phyloP scores from a whole-genome alignment of 2,329 filamentous ascomycete genomes.

The Esteya vermicola region DNA sequence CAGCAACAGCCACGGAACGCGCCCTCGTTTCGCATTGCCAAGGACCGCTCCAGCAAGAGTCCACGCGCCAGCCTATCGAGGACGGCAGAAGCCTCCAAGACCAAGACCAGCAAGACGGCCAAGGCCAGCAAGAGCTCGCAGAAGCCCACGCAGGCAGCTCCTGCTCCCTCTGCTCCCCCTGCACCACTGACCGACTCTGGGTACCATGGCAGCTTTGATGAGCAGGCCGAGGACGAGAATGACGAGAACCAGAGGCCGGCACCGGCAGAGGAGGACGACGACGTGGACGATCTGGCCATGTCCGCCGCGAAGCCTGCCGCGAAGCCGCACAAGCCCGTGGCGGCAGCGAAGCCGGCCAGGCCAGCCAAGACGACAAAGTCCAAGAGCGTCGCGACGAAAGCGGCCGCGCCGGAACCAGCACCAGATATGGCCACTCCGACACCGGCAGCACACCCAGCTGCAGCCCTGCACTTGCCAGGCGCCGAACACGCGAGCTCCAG shows the following conservation, averaged over 20 bases:
- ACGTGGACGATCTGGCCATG: slow-evolving; percentile 8
- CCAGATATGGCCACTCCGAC: not conserved
- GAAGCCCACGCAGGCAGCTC: slow-evolving; percentile 6
- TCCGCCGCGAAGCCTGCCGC: not conserved
- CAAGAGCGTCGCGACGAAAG: not conserved
- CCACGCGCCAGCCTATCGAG: slow-evolving; percentile 14
- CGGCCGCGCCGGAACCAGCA: not conserved
- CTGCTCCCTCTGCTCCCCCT: no score
- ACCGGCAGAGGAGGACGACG: slow-evolving; percentile 11
- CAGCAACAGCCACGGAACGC: slow-evolving; percentile 26
- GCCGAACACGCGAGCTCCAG: slow-evolving; percentile 11
- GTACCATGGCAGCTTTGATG: slow-evolving; percentile 46
- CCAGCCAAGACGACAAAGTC: no score
- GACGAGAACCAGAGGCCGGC: slow-evolving; percentile 10
- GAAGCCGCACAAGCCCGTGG: no score
- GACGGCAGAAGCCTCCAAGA: slow-evolving; percentile 4
- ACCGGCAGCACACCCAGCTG: not conserved
- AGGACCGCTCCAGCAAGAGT: slow-evolving; percentile 27
- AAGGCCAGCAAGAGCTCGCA: slow-evolving; percentile 8
- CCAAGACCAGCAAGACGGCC: slow-evolving; percentile 17
- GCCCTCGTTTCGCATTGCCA: slow-evolving; percentile 36
- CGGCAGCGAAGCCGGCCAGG: no score
- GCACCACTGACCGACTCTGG: slow-evolving; percentile 46
- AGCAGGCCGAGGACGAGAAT: slow-evolving; percentile 11
- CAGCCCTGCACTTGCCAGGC: not conserved